phyloP scores from a whole-genome alignment of 768 basidiomycete genomes.

The Termitomyces titanicus region DNA sequence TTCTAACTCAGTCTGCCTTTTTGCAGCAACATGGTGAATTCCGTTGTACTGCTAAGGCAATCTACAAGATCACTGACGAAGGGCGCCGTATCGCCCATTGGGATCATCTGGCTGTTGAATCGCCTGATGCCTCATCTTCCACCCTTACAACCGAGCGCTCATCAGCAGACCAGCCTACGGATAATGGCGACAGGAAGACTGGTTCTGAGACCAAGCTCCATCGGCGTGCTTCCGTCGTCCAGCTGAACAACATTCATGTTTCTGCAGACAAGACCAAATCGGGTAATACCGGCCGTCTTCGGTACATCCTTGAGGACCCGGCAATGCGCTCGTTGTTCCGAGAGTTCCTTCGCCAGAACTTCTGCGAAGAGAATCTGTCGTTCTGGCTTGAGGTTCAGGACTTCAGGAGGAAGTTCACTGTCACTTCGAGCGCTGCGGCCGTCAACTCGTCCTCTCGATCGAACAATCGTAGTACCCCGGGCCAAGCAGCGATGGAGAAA shows the following conservation, averaged over 20 bases:
- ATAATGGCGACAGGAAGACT: conserved; percentile 26
- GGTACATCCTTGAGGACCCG: conserved; percentile 91
- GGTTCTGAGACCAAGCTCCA: conserved; percentile 64
- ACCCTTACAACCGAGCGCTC: conserved; percentile 59
- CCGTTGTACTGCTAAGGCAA: conserved; percentile 91
- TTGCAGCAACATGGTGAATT: conserved; percentile 90
- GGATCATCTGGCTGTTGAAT: conserved; percentile 56
- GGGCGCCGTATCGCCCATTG: conserved; percentile 84
- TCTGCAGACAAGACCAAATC: conserved; percentile 68
- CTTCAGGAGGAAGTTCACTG: conserved; percentile 94
- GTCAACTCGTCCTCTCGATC: conserved; percentile 36
- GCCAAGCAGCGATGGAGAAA: conserved; percentile 90
- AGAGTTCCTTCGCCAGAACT: conserved; percentile 90
- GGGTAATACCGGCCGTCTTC: conserved; percentile 88
- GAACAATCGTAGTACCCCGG: conserved; percentile 51
- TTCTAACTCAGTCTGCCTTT: conserved; percentile 12
- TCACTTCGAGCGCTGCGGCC: conserved; percentile 88
- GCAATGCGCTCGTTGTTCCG: conserved; percentile 87
- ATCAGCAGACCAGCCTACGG: conserved; percentile 51
- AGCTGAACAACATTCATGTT: conserved; percentile 54
- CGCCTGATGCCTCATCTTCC: conserved; percentile 63
- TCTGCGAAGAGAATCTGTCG: conserved; percentile 96
- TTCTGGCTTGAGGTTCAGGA: conserved; percentile 98
- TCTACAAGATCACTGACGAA: conserved; percentile 93
- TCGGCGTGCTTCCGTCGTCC: conserved; percentile 75